A percentile compares a stretch with the other conserved stretches of the same genome.
Conservation (phyloP, 352 stramenopile genomes). For the Paralagenidium karlingii region DNA sequence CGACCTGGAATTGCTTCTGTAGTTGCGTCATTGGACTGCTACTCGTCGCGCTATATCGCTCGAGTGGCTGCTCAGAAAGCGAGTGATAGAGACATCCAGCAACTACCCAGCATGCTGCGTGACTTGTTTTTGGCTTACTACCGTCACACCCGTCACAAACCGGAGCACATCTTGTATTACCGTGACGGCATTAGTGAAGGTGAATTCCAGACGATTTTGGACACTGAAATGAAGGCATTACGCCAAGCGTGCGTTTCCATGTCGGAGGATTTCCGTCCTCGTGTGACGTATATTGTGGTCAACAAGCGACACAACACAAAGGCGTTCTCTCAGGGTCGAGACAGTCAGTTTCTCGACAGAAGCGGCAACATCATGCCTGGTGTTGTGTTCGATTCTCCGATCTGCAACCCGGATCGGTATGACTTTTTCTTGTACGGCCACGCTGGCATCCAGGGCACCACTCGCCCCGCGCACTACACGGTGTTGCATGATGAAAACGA, state of each 20-base stretch:
- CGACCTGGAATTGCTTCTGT: conserved; percentile 68
- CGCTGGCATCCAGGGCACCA: conserved; percentile 53
- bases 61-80: conserved; percentile 37
- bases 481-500: conserved; percentile 53
- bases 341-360: conserved; percentile 12
- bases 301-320: conserved; percentile 66
- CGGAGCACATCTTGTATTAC: conserved; percentile 75
- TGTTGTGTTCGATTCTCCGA: conserved; percentile 41
- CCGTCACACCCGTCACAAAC: conserved; percentile 49
- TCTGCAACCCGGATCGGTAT: conserved; percentile 44
- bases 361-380: conserved; percentile 28
- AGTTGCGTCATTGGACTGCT: conserved; percentile 60
- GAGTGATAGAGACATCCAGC: conserved; percentile 35
- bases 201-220: conserved; percentile 63
- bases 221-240: conserved; percentile 40
- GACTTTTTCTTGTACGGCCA: conserved; percentile 69
- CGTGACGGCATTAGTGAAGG: conserved; percentile 79
- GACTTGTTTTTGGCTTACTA: conserved; percentile 75
- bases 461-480: conserved; percentile 44
- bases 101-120: conserved; percentile 41
- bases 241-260: conserved; percentile 31
- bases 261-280: conserved; percentile 24
- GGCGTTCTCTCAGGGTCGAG: conserved; percentile 14
- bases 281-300: conserved; percentile 56
- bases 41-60: conserved; percentile 43